Percentiles rank a stretch among this genome's conserved stretches.
Conservation (phyloP, 2,329 filamentous ascomycete species). For the Daldinia sp. region DNA sequence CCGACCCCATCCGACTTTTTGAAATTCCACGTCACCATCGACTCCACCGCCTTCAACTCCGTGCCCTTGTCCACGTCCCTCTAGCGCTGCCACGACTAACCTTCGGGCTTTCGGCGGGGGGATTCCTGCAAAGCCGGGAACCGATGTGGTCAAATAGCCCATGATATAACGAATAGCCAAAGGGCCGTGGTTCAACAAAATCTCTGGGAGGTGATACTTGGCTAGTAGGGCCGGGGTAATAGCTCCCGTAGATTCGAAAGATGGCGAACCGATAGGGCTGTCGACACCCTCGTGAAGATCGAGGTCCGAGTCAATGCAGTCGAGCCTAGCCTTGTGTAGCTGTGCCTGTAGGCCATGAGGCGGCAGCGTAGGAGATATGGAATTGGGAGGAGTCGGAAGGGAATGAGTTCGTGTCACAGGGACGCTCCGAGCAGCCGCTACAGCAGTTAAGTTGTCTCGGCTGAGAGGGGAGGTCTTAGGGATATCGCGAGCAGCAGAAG, state of each 20-base stretch:
- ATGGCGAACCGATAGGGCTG: slow-evolving; percentile 55
- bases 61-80: slow-evolving; percentile 71
- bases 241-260: slow-evolving; percentile 75
- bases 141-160: slow-evolving; percentile 89
- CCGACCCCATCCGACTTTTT: slow-evolving; percentile 96
- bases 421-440: slow-evolving; percentile 69
- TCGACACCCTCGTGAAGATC: slow-evolving; percentile 78
- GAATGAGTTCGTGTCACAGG: slow-evolving; percentile 69
- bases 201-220: slow-evolving; percentile 88
- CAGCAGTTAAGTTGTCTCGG: slow-evolving; percentile 78
- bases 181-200: slow-evolving; percentile 88
- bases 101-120: slow-evolving; percentile 89
- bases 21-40: slow-evolving; percentile 80
- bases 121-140: slow-evolving; percentile 91
- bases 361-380: slow-evolving; percentile 86
- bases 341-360: slow-evolving; percentile 81
- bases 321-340: slow-evolving; percentile 66
- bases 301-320: slow-evolving; percentile 83
- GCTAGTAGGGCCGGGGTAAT: slow-evolving; percentile 89
- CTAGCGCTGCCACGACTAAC: slow-evolving; percentile 89
- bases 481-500: slow-evolving; percentile 74
- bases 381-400: slow-evolving; percentile 92
- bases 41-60: slow-evolving; percentile 66
- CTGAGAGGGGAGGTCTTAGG: slow-evolving; percentile 61
- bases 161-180: slow-evolving; percentile 95